Evolutionary conservation across 73 alveolate species (phyloP).

Genomic region (Uronychia binucleata): DNA sequence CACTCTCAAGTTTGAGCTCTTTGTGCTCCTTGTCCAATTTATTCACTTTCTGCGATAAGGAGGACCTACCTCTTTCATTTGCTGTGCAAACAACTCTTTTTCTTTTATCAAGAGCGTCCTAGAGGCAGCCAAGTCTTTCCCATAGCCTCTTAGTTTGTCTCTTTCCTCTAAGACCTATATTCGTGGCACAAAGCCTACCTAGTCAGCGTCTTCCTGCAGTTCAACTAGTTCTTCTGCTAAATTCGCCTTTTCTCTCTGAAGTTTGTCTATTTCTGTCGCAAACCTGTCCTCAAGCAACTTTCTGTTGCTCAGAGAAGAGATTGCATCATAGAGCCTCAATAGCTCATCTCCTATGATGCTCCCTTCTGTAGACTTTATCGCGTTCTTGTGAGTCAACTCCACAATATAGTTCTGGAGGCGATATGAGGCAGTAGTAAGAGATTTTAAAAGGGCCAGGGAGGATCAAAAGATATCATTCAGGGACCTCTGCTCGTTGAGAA

Average conservation of each 20-base stretch:
- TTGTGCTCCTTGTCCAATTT: conserved; percentile 24
- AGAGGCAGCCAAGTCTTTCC: conserved; percentile 34
- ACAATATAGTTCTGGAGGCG: conserved; percentile 2
- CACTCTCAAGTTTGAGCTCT: conserved; percentile 14
- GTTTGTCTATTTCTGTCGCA: conserved; percentile 1
- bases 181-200: background rate
- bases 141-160: conserved; percentile 17
- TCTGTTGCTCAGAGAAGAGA: conserved; percentile 16
- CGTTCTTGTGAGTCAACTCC: conserved; percentile 12
- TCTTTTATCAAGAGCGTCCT: conserved; percentile 17
- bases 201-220: background rate
- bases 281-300: conserved; percentile 44
- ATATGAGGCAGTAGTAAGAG: too few relatives aligned
- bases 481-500: background rate
- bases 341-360: conserved; percentile 35
- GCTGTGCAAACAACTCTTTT: conserved; percentile 25
- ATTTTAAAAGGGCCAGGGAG: too few relatives aligned
- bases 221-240: conserved; percentile 16
- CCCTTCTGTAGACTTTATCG: conserved; percentile 15
- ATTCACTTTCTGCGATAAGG: conserved; percentile 21
- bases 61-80: conserved; percentile 37
- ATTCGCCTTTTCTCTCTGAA: background rate
- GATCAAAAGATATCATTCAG: too few relatives aligned
- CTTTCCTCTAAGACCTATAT: conserved; percentile 24
- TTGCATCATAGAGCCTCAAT: conserved; percentile 12